Conservation (phyloP, 1,139 yeast species). For the Hyphopichia fennica region DNA sequence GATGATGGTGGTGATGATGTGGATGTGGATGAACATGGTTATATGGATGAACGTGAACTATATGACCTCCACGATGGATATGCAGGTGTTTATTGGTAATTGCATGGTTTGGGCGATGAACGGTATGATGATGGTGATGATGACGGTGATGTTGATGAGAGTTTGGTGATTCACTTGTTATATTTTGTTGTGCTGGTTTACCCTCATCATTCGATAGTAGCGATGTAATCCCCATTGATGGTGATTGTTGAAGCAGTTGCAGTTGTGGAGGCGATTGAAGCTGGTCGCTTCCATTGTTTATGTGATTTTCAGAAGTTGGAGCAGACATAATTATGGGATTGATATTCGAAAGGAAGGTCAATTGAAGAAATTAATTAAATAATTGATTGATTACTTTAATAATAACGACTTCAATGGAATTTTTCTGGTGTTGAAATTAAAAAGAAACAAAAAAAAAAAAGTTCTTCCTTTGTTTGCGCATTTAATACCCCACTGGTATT, state of each 20-base stretch:
- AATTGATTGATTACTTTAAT: no score
- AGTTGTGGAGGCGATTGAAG: neutral
- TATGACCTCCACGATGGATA: neutral
- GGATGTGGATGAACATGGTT: constrained; percentile 5
- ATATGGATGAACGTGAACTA: constrained; percentile 4
- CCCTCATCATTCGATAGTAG: neutral
- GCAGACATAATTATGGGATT: neutral
- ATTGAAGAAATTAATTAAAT: no score
- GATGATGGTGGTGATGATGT: constrained; percentile 1
- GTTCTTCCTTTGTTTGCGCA: no score
- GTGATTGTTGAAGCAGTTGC: constrained; percentile 1
- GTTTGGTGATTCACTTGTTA: neutral
- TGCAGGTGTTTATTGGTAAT: neutral
- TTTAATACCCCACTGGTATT: no score
- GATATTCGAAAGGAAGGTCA: no score
- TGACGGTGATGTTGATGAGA: constrained; percentile 21
- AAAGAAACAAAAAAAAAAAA: no score
- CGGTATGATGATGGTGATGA: constrained; percentile 19
- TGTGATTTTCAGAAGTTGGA: neutral
- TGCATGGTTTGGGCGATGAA: neutral
- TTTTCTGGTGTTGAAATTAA: no score
- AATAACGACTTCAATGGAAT: no score
- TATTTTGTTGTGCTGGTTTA: neutral
- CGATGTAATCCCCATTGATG: constrained; percentile 1
- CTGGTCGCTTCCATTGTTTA: neutral